Base-by-base conservation (phyloP, 129 eudicot species). In the Kitagawia praeruptora region DNA sequence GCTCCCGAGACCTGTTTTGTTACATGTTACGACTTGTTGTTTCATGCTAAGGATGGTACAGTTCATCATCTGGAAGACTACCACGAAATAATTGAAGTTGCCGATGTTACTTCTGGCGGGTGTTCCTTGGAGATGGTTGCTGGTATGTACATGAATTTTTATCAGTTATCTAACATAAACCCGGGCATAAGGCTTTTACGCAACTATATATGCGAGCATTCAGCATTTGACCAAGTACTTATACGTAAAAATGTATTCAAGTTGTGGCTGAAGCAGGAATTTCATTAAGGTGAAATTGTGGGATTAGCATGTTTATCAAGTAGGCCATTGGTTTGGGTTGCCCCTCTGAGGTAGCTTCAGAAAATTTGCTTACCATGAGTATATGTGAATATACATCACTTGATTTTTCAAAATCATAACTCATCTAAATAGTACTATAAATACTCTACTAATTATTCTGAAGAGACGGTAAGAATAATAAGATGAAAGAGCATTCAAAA, bases 41-140 rank as follows among this genome's bases (percentile, higher is more conserved):
- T 96, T 85, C 95, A 92, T 85, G 83, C 93, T 1, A 96, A 96
- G 84, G 98, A 96, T 76, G 97, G 99, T 49, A 82, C 89, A 10
- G 81, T 82, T 63, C 95, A 92, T 85, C 96, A 90, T 82, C 87
- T 96, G 44, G 99, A 92, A 85, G 99, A 96, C 82, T 96, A 90
- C 76, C 93, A 90, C 81, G 99, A 96, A 82, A 92, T 96, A 44
- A 89, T 97, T 71, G 99, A 96, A 82, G 99, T 92, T 80, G 97
- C 98, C 71, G 98, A 96, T 82, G 91, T 96, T 74, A 92, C 97
- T 45, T 18, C 90, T 38, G 98, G 98, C 51, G 92, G 89, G 80
- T 96, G 97, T 88, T 87, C 85, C 41, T 80, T 96, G 89, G 99
- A 96, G 84, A 96, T 96, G 99, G 86, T 96, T 80, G 85, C 96